phyloP scores from a whole-genome alignment of 1,284 basidiomycete species.

The Rhodotorula sp. region DNA sequence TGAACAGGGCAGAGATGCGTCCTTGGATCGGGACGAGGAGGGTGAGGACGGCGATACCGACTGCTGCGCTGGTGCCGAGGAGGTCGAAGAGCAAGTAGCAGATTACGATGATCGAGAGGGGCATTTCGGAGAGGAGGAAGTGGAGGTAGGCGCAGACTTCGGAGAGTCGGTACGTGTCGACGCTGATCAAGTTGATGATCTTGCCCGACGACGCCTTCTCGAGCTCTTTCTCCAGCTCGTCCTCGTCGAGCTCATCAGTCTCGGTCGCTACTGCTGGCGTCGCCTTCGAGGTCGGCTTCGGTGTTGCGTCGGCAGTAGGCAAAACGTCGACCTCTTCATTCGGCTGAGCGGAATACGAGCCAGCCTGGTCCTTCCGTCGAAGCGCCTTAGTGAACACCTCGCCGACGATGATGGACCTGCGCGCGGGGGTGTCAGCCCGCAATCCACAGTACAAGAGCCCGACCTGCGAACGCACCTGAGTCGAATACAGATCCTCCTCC shows the following conservation, averaged over 20 bases:
- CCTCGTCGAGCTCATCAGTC: constrained; percentile 5
- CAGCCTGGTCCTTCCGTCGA: constrained; percentile 53
- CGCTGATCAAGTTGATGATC: constrained; percentile 57
- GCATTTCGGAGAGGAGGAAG: constrained; percentile 49
- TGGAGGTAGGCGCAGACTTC: constrained; percentile 49
- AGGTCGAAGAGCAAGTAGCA: constrained; percentile 53
- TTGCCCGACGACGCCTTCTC: constrained; percentile 51
- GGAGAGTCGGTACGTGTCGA: constrained; percentile 54
- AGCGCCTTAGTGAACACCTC: constrained; percentile 59
- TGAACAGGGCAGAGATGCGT: constrained; percentile 51
- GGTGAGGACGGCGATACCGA: constrained; percentile 51
- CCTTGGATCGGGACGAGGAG: constrained; percentile 51
- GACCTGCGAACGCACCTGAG: neutral
- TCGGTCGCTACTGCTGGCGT: neutral
- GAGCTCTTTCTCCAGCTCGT: constrained; percentile 38
- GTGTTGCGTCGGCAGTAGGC: neutral
- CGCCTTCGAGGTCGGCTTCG: neutral
- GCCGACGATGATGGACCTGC: constrained; percentile 53
- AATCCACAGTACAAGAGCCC: no score
- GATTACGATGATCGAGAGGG: constrained; percentile 53
- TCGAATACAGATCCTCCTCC: constrained; percentile 54
- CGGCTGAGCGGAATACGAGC: constrained; percentile 37
- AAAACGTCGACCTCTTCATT: neutral
- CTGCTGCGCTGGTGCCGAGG: constrained; percentile 52
- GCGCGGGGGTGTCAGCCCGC: constrained; percentile 26